phyloP scores from a whole-genome alignment of 495 filamentous ascomycete species.

The Tuber borchii region DNA sequence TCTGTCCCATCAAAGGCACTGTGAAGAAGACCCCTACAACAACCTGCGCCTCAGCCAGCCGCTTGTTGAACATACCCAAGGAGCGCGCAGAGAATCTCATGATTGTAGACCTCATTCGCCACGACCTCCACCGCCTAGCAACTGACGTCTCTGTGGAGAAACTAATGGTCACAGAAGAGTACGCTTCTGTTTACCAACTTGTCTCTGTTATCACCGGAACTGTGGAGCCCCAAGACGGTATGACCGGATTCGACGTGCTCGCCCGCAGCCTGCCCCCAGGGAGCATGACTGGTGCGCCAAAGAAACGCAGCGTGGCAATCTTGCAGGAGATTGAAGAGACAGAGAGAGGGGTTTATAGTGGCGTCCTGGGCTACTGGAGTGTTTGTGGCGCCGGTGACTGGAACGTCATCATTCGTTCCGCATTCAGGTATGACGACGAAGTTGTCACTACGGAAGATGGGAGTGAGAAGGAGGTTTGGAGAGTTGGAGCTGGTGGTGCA shows the following conservation, averaged over 20 bases:
- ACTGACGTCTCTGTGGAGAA: conserved; percentile 60
- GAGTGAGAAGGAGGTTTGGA: conserved; percentile 55
- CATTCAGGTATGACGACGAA: conserved; percentile 62
- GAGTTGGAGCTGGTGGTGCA: conserved; percentile 80
- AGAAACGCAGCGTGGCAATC: conserved; percentile 80
- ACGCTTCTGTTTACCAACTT: conserved; percentile 81
- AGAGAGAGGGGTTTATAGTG: conserved; percentile 75
- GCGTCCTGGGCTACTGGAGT: conserved; percentile 82
- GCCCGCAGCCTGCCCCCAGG: conserved; percentile 76
- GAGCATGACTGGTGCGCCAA: conserved; percentile 92
- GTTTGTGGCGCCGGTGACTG: conserved; percentile 79
- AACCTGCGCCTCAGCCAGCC: conserved; percentile 61
- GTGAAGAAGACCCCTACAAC: conserved; percentile 62
- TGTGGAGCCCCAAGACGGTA: conserved; percentile 43
- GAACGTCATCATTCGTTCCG: conserved; percentile 75
- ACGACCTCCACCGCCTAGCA: conserved; percentile 76
- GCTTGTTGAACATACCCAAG: conserved; percentile 68
- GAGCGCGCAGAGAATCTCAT: conserved; percentile 95
- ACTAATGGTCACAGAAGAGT: conserved; percentile 80
- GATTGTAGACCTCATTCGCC: conserved; percentile 91
- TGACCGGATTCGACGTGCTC: conserved; percentile 65
- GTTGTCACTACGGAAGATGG: conserved; percentile 26
- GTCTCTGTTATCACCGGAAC: conserved; percentile 75
- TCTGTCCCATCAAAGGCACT: conserved; percentile 92
- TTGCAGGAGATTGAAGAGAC: conserved; percentile 60